Conservation (phyloP, 306 rosid genomes). For the Prosopis cineraria region DNA sequence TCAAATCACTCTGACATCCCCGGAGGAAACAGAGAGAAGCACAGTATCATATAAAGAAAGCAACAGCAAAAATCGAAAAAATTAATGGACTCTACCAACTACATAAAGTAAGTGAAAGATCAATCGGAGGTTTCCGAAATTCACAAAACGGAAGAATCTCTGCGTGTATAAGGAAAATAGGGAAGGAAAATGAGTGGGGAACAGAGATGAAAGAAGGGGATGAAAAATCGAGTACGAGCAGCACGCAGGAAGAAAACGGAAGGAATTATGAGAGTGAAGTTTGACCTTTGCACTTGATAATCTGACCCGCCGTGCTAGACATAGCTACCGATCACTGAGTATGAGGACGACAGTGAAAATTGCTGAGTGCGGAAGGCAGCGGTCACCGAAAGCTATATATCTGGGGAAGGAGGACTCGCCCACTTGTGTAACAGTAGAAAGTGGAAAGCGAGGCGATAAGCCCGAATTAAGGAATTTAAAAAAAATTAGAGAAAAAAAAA, state of each 20-base stretch:
- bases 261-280: not conserved
- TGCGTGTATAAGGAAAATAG: not conserved
- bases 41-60: not conserved
- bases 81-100: not conserved
- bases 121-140: not conserved
- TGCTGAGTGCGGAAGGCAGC: not conserved
- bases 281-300: conserved; percentile 57
- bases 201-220: not conserved
- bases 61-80: not conserved
- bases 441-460: too few species aligned
- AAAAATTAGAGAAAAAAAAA: too few species aligned
- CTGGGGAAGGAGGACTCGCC: not conserved
- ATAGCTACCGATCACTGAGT: conserved; percentile 14
- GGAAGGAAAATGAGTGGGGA: not conserved
- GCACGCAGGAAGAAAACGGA: not conserved
- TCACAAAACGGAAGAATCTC: not conserved
- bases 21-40: not conserved
- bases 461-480: not conserved
- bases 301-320: conserved; percentile 49
- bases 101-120: not conserved
- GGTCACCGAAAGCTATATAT: not conserved
- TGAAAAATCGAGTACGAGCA: not conserved
- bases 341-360: not conserved
- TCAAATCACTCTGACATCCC: not conserved
- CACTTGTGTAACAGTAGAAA: not conserved